These are phyloP conservation scores for Heterobasidion parviporum DNA, from an alignment of 1,284 basidiomycete genomes.

Conservation along the genomic window DNA sequence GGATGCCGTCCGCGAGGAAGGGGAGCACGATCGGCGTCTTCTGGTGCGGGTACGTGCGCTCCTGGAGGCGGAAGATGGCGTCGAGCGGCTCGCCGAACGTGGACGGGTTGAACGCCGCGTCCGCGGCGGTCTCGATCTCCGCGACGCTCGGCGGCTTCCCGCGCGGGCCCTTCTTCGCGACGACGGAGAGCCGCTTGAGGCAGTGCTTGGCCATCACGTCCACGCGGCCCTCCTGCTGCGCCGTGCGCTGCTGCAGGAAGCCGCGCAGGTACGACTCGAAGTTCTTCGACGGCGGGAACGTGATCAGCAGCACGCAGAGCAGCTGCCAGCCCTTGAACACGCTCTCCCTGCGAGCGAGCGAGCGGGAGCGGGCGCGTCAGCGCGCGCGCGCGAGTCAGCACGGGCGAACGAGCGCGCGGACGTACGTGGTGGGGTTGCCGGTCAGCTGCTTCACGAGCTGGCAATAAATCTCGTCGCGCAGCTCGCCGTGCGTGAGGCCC, in stretches of 20 bases:
- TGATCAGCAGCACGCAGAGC: slow-evolving; percentile 77
- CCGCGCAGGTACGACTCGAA: slow-evolving; percentile 76
- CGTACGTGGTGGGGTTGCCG: slow-evolving; percentile 70
- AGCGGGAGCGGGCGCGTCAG: neutral
- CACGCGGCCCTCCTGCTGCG: slow-evolving; percentile 64
- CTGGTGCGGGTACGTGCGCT: slow-evolving; percentile 73
- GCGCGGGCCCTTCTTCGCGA: slow-evolving; percentile 74
- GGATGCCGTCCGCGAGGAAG: slow-evolving; percentile 85
- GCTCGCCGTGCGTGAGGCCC: slow-evolving; percentile 69
- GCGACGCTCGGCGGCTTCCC: slow-evolving; percentile 72
- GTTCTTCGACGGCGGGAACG: slow-evolving; percentile 87
- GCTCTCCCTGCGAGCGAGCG: slow-evolving; percentile 63
- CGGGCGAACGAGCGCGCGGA: slow-evolving; percentile 12
- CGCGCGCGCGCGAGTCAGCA: slow-evolving; percentile 1
- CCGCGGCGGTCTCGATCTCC: slow-evolving; percentile 86
- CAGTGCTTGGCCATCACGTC: slow-evolving; percentile 89
- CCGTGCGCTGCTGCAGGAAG: slow-evolving; percentile 67
- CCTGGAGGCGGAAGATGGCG: slow-evolving; percentile 75
- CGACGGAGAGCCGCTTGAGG: slow-evolving; percentile 58
- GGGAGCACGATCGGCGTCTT: slow-evolving; percentile 87
- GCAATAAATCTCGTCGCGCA: slow-evolving; percentile 89
- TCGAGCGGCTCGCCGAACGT: slow-evolving; percentile 87
- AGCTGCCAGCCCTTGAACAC: slow-evolving; percentile 88
- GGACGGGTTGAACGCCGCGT: slow-evolving; percentile 88
- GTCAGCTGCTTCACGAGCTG: slow-evolving; percentile 88